phyloP scores from a whole-genome alignment of 2,329 filamentous ascomycete genomes.

The Fusarium sp. region DNA sequence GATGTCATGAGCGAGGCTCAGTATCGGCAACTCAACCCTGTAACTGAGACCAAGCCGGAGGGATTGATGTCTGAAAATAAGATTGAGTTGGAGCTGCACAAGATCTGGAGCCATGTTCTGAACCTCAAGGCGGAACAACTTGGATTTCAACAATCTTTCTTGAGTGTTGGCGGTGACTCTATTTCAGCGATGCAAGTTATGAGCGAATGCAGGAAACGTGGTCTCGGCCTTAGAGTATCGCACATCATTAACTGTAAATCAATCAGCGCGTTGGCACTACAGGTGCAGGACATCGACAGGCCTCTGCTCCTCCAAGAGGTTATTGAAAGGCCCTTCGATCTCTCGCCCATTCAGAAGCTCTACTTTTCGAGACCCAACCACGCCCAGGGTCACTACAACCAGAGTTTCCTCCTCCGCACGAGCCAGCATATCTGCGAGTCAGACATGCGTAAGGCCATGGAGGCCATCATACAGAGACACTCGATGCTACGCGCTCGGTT shows the following conservation, averaged over 20 bases:
- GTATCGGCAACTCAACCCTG: conserved; percentile 36
- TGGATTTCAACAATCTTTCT: conserved; percentile 48
- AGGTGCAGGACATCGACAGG: conserved; percentile 26
- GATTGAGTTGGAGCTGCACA: conserved; percentile 21
- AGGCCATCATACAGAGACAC: conserved; percentile 20
- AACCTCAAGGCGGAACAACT: conserved; percentile 42
- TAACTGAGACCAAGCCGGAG: too few species aligned
- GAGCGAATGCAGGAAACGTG: conserved; percentile 51
- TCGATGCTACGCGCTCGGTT: conserved; percentile 41
- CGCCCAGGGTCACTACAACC: conserved; percentile 36
- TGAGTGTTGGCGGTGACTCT: conserved; percentile 58
- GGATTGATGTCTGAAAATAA: background rate
- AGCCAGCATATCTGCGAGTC: background rate
- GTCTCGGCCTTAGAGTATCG: conserved; percentile 46
- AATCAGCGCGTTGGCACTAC: conserved; percentile 21
- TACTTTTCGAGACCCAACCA: conserved; percentile 34
- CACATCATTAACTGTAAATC: conserved; percentile 48
- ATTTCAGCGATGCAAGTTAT: conserved; percentile 57
- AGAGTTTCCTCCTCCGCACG: conserved; percentile 38
- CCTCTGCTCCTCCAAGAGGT: background rate
- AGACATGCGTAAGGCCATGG: conserved; percentile 21
- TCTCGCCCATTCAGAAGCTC: conserved; percentile 39
- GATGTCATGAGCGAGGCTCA: conserved; percentile 24
- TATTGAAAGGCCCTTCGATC: conserved; percentile 7
- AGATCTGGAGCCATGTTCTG: conserved; percentile 33